Base-by-base conservation (phyloP, 2,329 filamentous ascomycete genomes). In the Aureobasidium sp. region DNA sequence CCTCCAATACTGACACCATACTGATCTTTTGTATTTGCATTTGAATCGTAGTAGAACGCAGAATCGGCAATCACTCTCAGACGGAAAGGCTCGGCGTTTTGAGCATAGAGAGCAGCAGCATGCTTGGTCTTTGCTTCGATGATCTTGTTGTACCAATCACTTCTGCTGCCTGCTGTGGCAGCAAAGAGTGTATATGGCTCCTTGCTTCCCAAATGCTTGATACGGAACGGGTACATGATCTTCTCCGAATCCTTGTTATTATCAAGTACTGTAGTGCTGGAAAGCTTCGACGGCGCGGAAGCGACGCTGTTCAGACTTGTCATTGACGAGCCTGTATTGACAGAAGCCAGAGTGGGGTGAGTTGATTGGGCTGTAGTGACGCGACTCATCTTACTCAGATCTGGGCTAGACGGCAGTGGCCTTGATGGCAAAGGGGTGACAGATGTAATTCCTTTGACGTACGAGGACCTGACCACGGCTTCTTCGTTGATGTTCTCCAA, bases 31-130 rank as follows among this genome's bases (percentile, higher is more conserved):
- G 65, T 66, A 51, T 81, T 77, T 3, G 84, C 82, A 61, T 82
- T 72, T 4, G 79, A 76, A 67, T 95, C 90, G 69, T 91, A 92
- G 12, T 88, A 87, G 73, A 99, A 99, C 0, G 92, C 90, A 47
- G 89, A 88, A 72, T 99, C 94, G 0, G 94, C 92, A 72, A 99
- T 87, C 9, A 99, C 91, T 25, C 91, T 87, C 8, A 99, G 79
- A 56, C 90, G 84, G 82, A 99, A 99, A 0, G 94, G 94, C 73
- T 99, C 94, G 0, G 94, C 93, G 71, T 97, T 96, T 71, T 99
- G 94, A 4, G 89, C 86, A 74, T 90, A 89, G 5, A 97, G 79
- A 3, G 92, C 90, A 57, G 91, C 88, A 25, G 94, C 94, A 72
- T 99, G 92, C 63, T 88, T 87, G 7, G 91, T 96, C 79, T 99